phyloP scores from a whole-genome alignment of 2,329 filamentous ascomycete genomes.

The Zymoseptoria ardabiliae region DNA sequence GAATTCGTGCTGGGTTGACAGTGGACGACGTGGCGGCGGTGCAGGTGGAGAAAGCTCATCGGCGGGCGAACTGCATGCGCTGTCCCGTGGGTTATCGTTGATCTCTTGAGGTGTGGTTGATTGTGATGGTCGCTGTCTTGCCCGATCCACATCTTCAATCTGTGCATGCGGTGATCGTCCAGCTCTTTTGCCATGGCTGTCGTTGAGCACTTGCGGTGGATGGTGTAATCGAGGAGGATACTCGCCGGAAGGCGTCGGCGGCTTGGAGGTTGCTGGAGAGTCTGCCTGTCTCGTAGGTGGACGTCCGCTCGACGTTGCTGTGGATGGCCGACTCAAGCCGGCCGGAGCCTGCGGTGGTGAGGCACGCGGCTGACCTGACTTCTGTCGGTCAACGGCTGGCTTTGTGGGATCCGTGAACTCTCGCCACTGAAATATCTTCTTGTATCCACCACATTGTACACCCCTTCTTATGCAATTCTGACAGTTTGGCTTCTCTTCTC shows the following conservation, averaged over 20 bases:
- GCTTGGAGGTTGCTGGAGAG: constrained; percentile 13
- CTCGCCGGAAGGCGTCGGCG: constrained; percentile 12
- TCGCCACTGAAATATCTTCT: constrained; percentile 69
- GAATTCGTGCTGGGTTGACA: constrained; percentile 1
- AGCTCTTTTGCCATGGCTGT: not conserved
- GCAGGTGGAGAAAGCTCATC: not conserved
- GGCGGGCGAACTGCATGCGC: not conserved
- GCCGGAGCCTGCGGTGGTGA: not conserved
- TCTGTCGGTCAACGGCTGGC: constrained; percentile 26
- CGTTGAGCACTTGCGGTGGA: not conserved
- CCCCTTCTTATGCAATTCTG: constrained; percentile 46
- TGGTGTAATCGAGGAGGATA: constrained; percentile 1
- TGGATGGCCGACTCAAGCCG: constrained; percentile 4
- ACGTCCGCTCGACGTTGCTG: constrained; percentile 15
- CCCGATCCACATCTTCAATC: not conserved
- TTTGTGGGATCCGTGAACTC: constrained; percentile 48
- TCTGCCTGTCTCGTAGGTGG: not conserved
- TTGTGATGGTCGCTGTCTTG: not conserved
- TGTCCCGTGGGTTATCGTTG: not conserved
- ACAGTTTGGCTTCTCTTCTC: constrained; percentile 54
- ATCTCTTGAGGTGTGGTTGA: not conserved
- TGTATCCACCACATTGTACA: constrained; percentile 63
- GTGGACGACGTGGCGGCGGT: not conserved
- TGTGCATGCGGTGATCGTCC: not conserved
- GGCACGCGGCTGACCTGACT: constrained; percentile 33